A percentile compares a stretch with the other conserved stretches of the same genome.
Conservation (phyloP, 208 protist species). For the Acanthamoeba rhysodes region DNA sequence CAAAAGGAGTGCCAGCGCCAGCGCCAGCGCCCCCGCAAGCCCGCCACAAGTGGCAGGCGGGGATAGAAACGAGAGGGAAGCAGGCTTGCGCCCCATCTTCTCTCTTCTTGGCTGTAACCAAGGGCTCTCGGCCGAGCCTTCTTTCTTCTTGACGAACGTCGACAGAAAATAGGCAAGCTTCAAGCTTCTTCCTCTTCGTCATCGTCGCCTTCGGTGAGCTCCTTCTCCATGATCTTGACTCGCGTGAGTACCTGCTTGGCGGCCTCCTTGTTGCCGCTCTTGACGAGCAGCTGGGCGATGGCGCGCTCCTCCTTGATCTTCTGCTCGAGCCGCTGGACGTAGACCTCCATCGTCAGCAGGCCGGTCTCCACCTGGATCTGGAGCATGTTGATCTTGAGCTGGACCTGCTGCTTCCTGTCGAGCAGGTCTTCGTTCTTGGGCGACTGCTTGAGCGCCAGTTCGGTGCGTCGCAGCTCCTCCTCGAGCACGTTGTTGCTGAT, state of each 20-base stretch:
- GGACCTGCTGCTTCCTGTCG: conserved; percentile 59
- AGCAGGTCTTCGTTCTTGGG: conserved; percentile 27
- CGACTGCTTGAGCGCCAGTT: neutral
- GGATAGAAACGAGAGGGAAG: neutral
- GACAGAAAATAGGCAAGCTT: neutral
- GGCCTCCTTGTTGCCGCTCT: neutral
- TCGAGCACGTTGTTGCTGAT: conserved; percentile 73
- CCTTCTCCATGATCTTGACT: conserved; percentile 77
- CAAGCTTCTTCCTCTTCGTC: conserved; percentile 15
- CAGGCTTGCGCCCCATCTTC: conserved; percentile 26
- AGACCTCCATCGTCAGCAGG: conserved; percentile 48
- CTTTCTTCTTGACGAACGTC: neutral
- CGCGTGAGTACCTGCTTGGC: conserved; percentile 23
- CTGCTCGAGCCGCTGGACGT: neutral
- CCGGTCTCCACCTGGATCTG: conserved; percentile 50
- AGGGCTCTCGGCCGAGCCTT: neutral
- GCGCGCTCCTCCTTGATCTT: neutral
- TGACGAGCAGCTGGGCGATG: neutral
- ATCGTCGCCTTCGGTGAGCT: conserved; percentile 55
- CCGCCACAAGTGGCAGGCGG: neutral
- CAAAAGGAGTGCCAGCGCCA: neutral
- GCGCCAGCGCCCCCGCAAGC: neutral
- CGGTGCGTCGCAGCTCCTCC: conserved; percentile 1
- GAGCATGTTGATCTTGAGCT: conserved; percentile 34
- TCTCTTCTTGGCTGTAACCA: neutral